These are phyloP conservation scores for Serendipita sp. DNA, from an alignment of 768 basidiomycete genomes.

Conservation along the genomic window DNA sequence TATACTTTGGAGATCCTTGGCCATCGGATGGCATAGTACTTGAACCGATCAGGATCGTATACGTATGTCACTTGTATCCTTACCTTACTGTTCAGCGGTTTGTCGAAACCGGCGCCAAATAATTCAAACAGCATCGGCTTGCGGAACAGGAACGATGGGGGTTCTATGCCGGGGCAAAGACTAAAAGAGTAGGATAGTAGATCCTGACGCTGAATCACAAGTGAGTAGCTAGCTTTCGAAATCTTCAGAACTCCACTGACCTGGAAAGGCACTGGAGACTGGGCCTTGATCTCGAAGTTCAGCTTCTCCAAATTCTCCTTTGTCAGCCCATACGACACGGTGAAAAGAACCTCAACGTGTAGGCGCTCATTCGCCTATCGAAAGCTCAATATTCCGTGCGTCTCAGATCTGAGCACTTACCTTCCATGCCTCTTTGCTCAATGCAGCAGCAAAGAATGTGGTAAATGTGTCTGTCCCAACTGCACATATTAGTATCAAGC, in stretches of 20 bases:
- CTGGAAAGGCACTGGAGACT: conserved; percentile 20
- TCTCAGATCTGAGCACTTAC: not conserved
- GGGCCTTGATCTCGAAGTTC: conserved; percentile 47
- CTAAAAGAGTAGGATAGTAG: conserved; percentile 39
- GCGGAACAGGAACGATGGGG: conserved; percentile 41
- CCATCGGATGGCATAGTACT: conserved; percentile 77
- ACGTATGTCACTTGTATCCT: conserved; percentile 11
- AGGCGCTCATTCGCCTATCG: conserved; percentile 30
- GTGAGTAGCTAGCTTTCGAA: not conserved
- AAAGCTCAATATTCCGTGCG: not conserved
- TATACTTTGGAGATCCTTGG: conserved; percentile 61
- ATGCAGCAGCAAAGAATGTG: conserved; percentile 62
- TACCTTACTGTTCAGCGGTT: conserved; percentile 41
- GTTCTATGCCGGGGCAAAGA: conserved; percentile 29
- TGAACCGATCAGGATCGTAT: not conserved
- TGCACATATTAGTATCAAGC: conserved; percentile 16
- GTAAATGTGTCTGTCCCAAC: conserved; percentile 59
- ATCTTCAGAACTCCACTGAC: not conserved
- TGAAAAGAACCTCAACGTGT: conserved; percentile 59
- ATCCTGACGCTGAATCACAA: not conserved
- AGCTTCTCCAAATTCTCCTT: conserved; percentile 52
- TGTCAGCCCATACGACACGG: conserved; percentile 55
- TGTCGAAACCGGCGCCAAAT: conserved; percentile 72
- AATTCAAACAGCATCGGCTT: conserved; percentile 55
- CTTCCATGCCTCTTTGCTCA: conserved; percentile 34